A percentile compares a stretch with the other conserved stretches of the same genome.
Conservation (phyloP, 208 protist genomes). For the Leptomonas seymouri region DNA sequence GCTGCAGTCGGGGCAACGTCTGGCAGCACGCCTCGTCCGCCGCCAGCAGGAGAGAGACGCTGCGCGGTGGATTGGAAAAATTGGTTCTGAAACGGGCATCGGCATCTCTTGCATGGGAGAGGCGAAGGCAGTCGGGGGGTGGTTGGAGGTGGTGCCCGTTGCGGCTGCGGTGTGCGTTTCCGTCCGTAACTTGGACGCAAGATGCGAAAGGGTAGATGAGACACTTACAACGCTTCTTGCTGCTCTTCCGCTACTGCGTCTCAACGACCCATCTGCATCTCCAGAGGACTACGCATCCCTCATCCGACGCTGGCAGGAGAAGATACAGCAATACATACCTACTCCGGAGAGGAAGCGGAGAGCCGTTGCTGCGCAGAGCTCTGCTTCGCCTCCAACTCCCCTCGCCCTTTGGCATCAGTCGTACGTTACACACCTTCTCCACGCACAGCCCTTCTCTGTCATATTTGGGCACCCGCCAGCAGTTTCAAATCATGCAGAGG, state of each 20-base stretch:
- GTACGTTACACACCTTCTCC: neutral
- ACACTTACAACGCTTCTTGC: neutral
- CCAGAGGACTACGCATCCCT: neutral
- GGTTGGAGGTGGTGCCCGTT: slow-evolving; percentile 19
- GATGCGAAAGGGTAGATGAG: neutral
- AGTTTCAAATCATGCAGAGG: neutral
- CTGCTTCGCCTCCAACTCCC: neutral
- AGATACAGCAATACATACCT: neutral
- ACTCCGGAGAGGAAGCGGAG: neutral
- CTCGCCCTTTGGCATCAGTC: neutral
- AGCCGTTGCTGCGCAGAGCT: neutral
- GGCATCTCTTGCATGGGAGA: neutral
- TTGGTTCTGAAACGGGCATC: too few relatives aligned
- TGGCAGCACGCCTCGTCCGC: neutral
- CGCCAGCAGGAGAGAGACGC: neutral
- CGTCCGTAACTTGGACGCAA: neutral
- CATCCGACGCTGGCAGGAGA: neutral
- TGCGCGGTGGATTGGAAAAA: neutral
- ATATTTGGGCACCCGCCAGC: neutral
- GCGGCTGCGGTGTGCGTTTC: slow-evolving; percentile 4
- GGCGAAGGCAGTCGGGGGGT: neutral
- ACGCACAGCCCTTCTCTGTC: slow-evolving; percentile 6
- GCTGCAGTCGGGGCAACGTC: slow-evolving; percentile 14
- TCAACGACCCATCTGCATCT: neutral
- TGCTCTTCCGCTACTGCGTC: neutral